Evolutionary conservation across 805 yeast genomes (phyloP), one percentile per base, ranked within the genome.

Genomic region (Cyberlindnera veronae): DNA sequence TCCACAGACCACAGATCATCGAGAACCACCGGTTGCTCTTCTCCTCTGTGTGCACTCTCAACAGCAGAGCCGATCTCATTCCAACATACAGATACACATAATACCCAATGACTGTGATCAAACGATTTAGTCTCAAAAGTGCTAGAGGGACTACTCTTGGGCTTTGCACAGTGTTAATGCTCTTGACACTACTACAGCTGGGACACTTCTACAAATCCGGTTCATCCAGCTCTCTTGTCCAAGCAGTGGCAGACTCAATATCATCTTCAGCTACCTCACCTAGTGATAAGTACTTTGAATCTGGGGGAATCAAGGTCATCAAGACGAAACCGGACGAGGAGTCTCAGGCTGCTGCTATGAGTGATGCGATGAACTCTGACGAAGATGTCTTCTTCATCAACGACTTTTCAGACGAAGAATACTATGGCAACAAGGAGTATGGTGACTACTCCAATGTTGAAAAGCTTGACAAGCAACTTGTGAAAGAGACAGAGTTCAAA

Each of bases 371-470:
- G 39, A 27, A 20, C 11, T 15, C 37, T 2, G 38, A 38, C 15
- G 35, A 34, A 4, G 46, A 41, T n/a, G 40, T 43, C 13, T 39
- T 40, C 39, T 35, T 35, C 32, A 42, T 48, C 29, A 35, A 44
- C 9, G 51, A 48, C 22, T 47, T 24, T 32, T 13, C 43, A 5
- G 50, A 48, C 5, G 53, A 50, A 3, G 54, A 51, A 18, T 49
- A 49, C 34, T 49, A 49, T 20, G 39, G 37, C 5, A 44, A 44
- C 33, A 38, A 42, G 21, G 50, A 49, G 13, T 48, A 46, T 18
- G 38, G 36, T 6, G 42, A 40, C 24, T 48, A 44, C 33, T 15
- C 34, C 5, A 31, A 50, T 27, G 6, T 32, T 1, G 45, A 34
- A 1, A 15, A 26, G 7, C 36, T 54, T 13, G 55, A 53, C 14